These are phyloP conservation scores for Leersia perrieri DNA, from an alignment of 176 grass and related monocot species.

Conservation along the genomic window DNA sequence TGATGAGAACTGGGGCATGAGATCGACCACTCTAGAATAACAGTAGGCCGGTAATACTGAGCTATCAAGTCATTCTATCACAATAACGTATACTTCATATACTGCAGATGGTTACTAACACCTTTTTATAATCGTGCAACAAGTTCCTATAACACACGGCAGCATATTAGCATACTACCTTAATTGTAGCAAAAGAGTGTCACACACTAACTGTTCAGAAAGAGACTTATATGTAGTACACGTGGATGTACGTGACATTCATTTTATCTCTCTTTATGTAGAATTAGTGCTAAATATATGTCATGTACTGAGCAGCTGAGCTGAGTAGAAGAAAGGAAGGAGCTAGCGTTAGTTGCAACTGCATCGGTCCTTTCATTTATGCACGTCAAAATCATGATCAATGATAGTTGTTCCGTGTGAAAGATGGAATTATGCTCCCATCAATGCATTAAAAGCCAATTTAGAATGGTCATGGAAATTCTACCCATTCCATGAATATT, in stretches of 20 bases:
- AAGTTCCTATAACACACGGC: neutral
- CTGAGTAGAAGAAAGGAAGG: neutral
- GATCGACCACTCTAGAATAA: neutral
- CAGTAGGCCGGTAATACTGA: neutral
- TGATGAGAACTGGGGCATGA: neutral
- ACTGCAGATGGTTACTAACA: neutral
- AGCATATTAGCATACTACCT: neutral
- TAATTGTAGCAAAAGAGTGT: neutral
- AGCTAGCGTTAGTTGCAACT: neutral
- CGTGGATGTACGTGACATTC: neutral
- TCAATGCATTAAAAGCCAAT: neutral
- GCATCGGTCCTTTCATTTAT: slow-evolving; percentile 26
- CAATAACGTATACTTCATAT: neutral
- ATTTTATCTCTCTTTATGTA: neutral
- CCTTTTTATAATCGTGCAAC: neutral
- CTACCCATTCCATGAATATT: neutral
- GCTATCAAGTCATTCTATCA: neutral
- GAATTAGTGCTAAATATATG: neutral
- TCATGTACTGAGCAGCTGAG: neutral
- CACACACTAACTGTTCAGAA: neutral
- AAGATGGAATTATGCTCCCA: neutral
- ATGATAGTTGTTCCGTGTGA: neutral
- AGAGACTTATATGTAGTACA: no score
- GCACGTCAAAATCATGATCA: slow-evolving; percentile 21
- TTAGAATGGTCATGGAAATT: neutral